Evolutionary conservation across 257 asterid species (phyloP), one percentile per base, ranked within the genome.

Genomic region (Solanum sejunctum): DNA sequence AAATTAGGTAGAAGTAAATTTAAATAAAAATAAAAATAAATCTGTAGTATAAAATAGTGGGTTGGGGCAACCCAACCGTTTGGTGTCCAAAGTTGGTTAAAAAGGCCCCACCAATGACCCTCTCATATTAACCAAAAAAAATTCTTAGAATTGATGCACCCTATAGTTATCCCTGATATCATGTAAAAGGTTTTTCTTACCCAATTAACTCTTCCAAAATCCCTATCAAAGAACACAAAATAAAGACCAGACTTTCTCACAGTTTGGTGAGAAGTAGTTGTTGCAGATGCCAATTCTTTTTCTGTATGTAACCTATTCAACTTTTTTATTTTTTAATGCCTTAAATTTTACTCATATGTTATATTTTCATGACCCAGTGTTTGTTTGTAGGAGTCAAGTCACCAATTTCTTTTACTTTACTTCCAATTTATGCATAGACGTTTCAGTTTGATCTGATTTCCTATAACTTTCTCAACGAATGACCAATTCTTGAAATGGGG

Each of bases 351-450:
- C 89, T 70, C 85, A 26, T 75, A 8, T 54, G 41, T 54, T 32
- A 36, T 60, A 28, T 23, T 28, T 61, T 69, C 6, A 63, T 73
- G 49, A 83, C 75, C 45, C 20, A 80, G 6, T 84, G 84, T 61
- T 41, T 10, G 52, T 80, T 79, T 60, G 18, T 85, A 26, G 45
- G 61, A 84, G 55, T 85, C 81, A 32, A 51, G 60, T 89, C 91
- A 89, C 90, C 92, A 84, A 80, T 85, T 84, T 84, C 89, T 89
- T 85, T 85, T 85, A 80, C 98, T 94, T 94, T 71, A 81, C 93
- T 89, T 89, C 86, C 91, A 93, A 94, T 87, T 87, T 54, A 88
- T 85, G 87, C 72, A 69, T 80, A 64, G 80, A 67, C 21, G 57
- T 83, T 69, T 66, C 85, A 66, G 67, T 52, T 71, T 66, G 51